Evolutionary conservation across 768 basidiomycete genomes (phyloP), one percentile per base, ranked within the genome.

Genomic region (Suillus lakei): DNA sequence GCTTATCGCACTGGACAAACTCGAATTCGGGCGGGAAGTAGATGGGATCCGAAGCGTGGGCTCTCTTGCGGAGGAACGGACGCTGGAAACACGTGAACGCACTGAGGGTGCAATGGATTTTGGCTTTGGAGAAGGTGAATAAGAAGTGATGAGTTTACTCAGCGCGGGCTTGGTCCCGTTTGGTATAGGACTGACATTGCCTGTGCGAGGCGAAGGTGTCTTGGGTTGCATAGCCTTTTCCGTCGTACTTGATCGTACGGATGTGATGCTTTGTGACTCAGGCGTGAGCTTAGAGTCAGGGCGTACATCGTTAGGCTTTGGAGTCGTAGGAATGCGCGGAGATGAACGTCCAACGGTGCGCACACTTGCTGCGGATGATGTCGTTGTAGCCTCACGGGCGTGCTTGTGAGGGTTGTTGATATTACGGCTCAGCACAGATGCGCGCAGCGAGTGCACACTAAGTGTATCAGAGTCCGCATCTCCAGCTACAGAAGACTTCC

Each of bases 241-340:
- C 6, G 69, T 69, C 5, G 61, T 38, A 60, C 72, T 69, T n/a
- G 71, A 69, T 48, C 76, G 71, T 32, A 66, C 64, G 8, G 76
- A 78, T 32, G 53, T 66, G 55, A 71, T 39, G 9, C 76, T 77
- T 32, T 70, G 69, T 41, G 74, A 71, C 43, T 78, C 81, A 23
- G 90, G 90, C 3, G 89, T 90, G 10, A 92, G 80, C 71, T 92
- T 92, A 6, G 90, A 92, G 68, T 93, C 91, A 3, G 91, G 91
- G 21, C 88, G 75, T 38, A 81, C 78, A 65, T 81, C 80, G n/a
- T 70, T 67, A 21, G 66, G 44, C 66, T 7, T 72, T 69, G 12
- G 72, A 68, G 63, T 66, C 16, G 72, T 69, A 39, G 74, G 76
- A 41, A 70, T 70, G 12, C 78, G 74, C 32, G 61, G 79, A 80